Evolutionary conservation across 2,329 filamentous ascomycete genomes (phyloP).

Genomic region (Trichoderma brevicompactum): DNA sequence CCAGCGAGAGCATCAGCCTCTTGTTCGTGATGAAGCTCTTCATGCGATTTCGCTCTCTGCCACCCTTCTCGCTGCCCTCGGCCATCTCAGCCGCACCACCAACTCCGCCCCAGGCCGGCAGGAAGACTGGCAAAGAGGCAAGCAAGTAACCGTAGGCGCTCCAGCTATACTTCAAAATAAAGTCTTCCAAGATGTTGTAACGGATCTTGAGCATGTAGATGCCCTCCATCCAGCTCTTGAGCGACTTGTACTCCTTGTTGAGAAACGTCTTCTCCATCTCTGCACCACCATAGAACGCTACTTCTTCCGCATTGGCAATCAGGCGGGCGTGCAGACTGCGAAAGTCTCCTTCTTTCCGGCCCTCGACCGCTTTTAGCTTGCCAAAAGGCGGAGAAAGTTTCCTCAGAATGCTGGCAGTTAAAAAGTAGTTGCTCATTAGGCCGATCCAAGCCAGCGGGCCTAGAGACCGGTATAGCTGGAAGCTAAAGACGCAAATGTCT

Average conservation of each 20-base stretch:
- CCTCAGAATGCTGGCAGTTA: slow-evolving; percentile 87
- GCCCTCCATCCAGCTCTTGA: slow-evolving; percentile 96
- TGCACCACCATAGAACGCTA: slow-evolving; percentile 95
- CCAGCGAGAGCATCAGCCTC: slow-evolving; percentile 93
- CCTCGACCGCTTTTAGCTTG: slow-evolving; percentile 94
- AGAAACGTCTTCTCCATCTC: slow-evolving; percentile 94
- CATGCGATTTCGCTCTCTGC: slow-evolving; percentile 84
- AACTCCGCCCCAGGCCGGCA: slow-evolving; percentile 90
- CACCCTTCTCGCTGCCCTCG: slow-evolving; percentile 53
- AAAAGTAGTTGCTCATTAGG: slow-evolving; percentile 88
- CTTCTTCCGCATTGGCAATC: slow-evolving; percentile 95
- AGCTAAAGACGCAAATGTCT: slow-evolving; percentile 98
- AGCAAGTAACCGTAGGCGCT: slow-evolving; percentile 96
- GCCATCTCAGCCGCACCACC: slow-evolving; percentile 72
- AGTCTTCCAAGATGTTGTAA: slow-evolving; percentile 98
- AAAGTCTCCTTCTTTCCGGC: slow-evolving; percentile 93
- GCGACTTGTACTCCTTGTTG: slow-evolving; percentile 86
- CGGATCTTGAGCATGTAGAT: slow-evolving; percentile 98
- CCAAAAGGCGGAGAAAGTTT: slow-evolving; percentile 93
- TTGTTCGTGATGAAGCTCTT: slow-evolving; percentile 99
- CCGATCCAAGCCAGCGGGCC: slow-evolving; percentile 86
- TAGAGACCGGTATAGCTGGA: slow-evolving; percentile 89
- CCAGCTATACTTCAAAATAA: slow-evolving; percentile 98
- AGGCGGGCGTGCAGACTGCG: slow-evolving; percentile 86
- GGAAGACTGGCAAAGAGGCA: slow-evolving; percentile 89